Percentiles rank a stretch among this genome's conserved stretches.
Conservation (phyloP, 805 yeast genomes). For the Yarrowia hollandica region DNA sequence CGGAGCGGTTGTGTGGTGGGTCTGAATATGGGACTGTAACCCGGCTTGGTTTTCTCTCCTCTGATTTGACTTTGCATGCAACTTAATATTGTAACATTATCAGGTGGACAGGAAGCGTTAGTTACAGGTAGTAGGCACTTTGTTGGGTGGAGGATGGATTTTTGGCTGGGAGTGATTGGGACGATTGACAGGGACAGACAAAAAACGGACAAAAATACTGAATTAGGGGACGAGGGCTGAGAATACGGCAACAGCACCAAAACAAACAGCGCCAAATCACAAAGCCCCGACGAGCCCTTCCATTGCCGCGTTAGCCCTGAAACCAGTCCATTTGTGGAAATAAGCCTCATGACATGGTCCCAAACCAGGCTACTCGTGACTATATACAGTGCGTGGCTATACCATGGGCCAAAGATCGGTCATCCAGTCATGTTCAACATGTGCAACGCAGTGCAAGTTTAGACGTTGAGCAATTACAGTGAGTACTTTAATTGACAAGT, state of each 20-base stretch:
- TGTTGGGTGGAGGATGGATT: neutral
- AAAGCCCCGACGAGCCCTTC: no score
- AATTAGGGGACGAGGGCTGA: no score
- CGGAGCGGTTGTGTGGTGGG: neutral
- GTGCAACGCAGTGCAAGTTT: neutral
- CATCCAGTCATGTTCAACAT: conserved; percentile 1
- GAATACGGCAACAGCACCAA: no score
- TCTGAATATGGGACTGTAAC: conserved; percentile 4
- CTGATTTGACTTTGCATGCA: conserved; percentile 16
- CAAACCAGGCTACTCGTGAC: conserved; percentile 3
- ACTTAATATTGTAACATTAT: conserved; percentile 18
- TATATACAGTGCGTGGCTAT: neutral
- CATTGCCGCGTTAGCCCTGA: no score
- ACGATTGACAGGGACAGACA: no score
- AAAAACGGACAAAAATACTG: no score
- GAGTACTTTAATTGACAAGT: no score
- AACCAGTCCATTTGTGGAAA: conserved; percentile 2
- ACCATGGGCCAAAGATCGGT: neutral
- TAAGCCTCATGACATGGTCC: conserved; percentile 24
- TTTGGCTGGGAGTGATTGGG: no score
- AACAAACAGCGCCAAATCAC: no score
- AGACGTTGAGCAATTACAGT: no score
- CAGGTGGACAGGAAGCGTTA: conserved; percentile 25
- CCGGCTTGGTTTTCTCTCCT: conserved; percentile 15
- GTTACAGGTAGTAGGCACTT: conserved; percentile 10